Base-by-base conservation (phyloP, 495 filamentous ascomycete species). In the Pyrenopolyporus hunteri region DNA sequence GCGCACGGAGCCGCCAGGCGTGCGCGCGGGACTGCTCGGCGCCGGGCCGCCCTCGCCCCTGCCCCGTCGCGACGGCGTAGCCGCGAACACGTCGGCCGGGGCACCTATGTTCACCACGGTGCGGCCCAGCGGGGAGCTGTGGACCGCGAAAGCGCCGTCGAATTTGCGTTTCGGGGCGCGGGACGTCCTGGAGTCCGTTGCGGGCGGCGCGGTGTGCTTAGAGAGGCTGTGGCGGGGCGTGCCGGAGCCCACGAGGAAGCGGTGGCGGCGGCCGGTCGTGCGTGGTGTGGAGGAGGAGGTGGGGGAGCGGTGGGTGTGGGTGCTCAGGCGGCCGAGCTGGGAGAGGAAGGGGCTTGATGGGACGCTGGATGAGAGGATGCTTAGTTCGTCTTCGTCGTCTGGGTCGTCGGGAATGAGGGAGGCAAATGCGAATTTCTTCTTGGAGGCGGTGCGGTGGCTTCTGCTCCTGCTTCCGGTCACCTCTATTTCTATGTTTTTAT, bases 1-100 rank as follows among this genome's bases (percentile, higher is more conserved):
- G 6, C 76, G 65, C 58, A 74, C 61, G 35, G 73, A 70, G 0
- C 78, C 79, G 3, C 77, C 74, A 1, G 78, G 77, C 11, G 78
- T 65, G 17, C 51, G 56, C 11, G 78, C 59, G 55, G 69, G 6
- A 75, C 69, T 52, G 9, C 67, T 50, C 26, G 29, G 10, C 23
- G 13, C 33, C 29, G 37, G 23, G 40, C 39, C n/a, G 17, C 13
- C 22, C 2, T 13, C 11, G 2, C 2, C 23, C 42, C 10, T 31
- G 3, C 4, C 35, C 3, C 61, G 29, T 23, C 44, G 43, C 29
- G 55, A 59, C 31, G 61, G 55, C n/a, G 57, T 57, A 42, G 37
- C 40, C 6, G 37, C 29, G 2, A 19, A 10, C 5, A 14, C 3
- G 19, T 23, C 54, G 14, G 20, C 2, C 11, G 13, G 45, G 37